Percentiles rank a stretch among this genome's conserved stretches.
Evolutionary conservation across 2,329 filamentous ascomycete species (phyloP).

Genomic region (Dendrostoma leiphaemia): DNA sequence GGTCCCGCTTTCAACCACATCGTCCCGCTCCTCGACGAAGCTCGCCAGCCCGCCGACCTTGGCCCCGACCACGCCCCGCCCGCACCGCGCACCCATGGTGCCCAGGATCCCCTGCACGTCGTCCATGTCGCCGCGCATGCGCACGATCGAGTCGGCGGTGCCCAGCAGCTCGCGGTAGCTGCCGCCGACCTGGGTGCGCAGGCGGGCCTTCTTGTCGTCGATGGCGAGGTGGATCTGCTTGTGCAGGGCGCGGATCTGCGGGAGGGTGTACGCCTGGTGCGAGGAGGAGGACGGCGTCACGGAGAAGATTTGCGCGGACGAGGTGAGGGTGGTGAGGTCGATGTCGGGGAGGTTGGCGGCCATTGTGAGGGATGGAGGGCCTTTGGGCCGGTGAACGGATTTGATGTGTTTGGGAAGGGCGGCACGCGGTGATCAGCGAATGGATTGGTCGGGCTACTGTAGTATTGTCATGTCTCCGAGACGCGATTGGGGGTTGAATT

Average conservation of each 20-base stretch:
- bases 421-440: background rate
- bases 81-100: conserved; percentile 74
- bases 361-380: conserved; percentile 29
- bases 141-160: conserved; percentile 90
- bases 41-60: conserved; percentile 58
- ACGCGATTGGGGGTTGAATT: background rate
- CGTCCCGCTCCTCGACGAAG: conserved; percentile 36
- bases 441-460: background rate
- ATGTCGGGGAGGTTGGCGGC: conserved; percentile 40
- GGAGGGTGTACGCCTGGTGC: conserved; percentile 48
- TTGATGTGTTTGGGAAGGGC: background rate
- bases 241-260: conserved; percentile 63
- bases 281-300: conserved; percentile 31
- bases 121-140: conserved; percentile 79
- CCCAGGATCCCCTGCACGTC: conserved; percentile 69
- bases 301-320: conserved; percentile 53
- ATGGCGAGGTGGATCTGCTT: conserved; percentile 56
- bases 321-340: conserved; percentile 46
- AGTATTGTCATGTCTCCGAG: conserved; percentile 12
- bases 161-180: conserved; percentile 86
- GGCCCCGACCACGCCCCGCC: conserved; percentile 65
- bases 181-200: conserved; percentile 62
- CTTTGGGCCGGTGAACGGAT: background rate
- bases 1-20: conserved; percentile 25
- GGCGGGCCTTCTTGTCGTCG: conserved; percentile 60